Evolutionary conservation across 257 asterid genomes (phyloP), one percentile per base, ranked within the genome.

Genomic region (Eucommia ulmoides): DNA sequence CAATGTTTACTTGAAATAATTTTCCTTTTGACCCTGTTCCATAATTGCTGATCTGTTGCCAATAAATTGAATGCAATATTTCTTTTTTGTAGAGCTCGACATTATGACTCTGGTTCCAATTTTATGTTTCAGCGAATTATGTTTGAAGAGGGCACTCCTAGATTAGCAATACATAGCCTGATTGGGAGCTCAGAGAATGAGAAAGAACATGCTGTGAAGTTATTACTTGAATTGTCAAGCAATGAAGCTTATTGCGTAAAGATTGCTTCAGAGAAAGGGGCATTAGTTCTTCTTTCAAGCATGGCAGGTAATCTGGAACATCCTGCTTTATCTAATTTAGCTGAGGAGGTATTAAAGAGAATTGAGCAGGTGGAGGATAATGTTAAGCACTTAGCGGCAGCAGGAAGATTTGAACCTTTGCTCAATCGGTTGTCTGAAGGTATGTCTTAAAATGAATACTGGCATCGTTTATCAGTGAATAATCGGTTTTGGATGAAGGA

Each of bases 321-420:
- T 45, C 70, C 56, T 24, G 46, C 64, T 18, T 52, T 64, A 19
- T 45, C 64, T 24, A 48, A 52, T 52, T 29, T 64, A 49, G 70
- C 70, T 20, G 70, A 45, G 20, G 47, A 57, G 46, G 70, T 64
- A 24, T 54, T 64, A 21, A 47, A 58, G 56, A 16, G 48, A 23
- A 41, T 65, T 24, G 70, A 65, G 56, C 24, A 14, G 17, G 41
- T 65, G 47, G 70, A 65, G 11, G n/a, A 16, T 22, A 65, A 65
- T 35, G 49, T 54, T 19, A 58, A 59, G 20, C 61, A 65, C 15
- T 41, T 65, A 33, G 65, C 71, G 21, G 60, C 33, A 14, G 65
- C 71, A 21, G 71, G 71, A 58, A 58, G 65, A 53, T 59, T 65
- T 20, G 65, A 53, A 38, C 65, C 71, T 53, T 60, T 65, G 38